A percentile compares a stretch with the other conserved stretches of the same genome.
Conservation (phyloP, 768 basidiomycete species). For the Rhodotorula toruloides region DNA sequence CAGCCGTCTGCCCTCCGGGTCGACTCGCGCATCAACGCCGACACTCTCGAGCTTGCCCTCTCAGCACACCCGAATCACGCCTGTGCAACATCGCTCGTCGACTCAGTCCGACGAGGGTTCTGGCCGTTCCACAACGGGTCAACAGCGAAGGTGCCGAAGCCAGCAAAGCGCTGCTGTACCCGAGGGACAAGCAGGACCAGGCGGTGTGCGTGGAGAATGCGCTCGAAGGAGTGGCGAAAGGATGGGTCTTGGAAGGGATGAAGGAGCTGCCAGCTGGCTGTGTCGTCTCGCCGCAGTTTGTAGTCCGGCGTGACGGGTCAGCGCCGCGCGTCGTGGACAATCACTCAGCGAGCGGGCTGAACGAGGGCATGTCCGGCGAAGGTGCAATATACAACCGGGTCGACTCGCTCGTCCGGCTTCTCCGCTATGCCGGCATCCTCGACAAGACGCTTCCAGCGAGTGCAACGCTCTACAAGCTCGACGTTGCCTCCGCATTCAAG, state of each 20-base stretch:
- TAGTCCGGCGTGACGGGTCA: not conserved
- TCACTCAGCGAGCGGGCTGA: not conserved
- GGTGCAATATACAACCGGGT: conserved; percentile 1
- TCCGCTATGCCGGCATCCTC: not conserved
- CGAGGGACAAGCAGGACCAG: not conserved
- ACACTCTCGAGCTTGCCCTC: not conserved
- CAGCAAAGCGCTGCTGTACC: not conserved
- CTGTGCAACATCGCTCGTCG: not conserved
- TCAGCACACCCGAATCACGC: not conserved
- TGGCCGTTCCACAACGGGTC: not conserved
- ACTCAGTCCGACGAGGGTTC: not conserved
- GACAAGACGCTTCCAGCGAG: not conserved
- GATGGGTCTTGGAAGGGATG: not conserved
- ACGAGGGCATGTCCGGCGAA: not conserved
- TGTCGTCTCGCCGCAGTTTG: not conserved
- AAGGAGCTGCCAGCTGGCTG: not conserved
- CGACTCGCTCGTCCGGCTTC: not conserved
- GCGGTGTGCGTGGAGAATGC: not conserved
- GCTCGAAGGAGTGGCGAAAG: not conserved
- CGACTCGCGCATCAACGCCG: not conserved
- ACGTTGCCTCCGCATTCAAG: conserved; percentile 6
- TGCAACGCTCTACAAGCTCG: not conserved
- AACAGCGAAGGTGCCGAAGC: not conserved
- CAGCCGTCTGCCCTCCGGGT: no score
- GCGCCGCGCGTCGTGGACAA: not conserved